A percentile compares a stretch with the other conserved stretches of the same genome.
Conservation (phyloP, 1,139 yeast genomes). For the Debaryomycetaceae sp. region DNA sequence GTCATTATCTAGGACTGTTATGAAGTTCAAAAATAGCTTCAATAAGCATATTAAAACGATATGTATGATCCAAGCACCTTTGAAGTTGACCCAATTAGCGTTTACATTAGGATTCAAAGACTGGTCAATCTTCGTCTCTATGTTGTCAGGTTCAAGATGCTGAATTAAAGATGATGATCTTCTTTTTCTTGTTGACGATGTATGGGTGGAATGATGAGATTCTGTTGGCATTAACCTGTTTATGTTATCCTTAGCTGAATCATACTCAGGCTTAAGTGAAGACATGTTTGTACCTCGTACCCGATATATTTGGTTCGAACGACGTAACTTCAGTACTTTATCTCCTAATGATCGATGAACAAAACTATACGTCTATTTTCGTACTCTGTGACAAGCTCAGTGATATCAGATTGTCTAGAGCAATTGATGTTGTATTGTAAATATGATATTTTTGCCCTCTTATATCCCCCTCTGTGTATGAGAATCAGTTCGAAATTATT, state of each 20-base stretch:
- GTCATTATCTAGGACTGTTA: conserved; percentile 69
- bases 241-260: conserved; percentile 8
- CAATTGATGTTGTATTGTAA: neutral
- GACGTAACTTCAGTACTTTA: neutral
- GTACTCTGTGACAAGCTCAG: neutral
- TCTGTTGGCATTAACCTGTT: conserved; percentile 21
- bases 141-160: conserved; percentile 88
- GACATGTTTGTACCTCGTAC: neutral
- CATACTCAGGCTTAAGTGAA: conserved; percentile 3
- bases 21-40: conserved; percentile 71
- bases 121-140: conserved; percentile 91
- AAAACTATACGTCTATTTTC: neutral
- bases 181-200: conserved; percentile 37
- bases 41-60: conserved; percentile 73
- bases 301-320: neutral
- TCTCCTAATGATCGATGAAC: neutral
- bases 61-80: conserved; percentile 95
- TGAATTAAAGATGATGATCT: conserved; percentile 59
- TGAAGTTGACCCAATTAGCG: conserved; percentile 94
- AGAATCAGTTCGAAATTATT: neutral
- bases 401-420: neutral
- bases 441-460: neutral
- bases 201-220: conserved; percentile 24
- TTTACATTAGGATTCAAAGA: conserved; percentile 83
- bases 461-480: neutral